Conservation (phyloP, 1,139 yeast species). For the Suzukiozyma palmioleophila region DNA sequence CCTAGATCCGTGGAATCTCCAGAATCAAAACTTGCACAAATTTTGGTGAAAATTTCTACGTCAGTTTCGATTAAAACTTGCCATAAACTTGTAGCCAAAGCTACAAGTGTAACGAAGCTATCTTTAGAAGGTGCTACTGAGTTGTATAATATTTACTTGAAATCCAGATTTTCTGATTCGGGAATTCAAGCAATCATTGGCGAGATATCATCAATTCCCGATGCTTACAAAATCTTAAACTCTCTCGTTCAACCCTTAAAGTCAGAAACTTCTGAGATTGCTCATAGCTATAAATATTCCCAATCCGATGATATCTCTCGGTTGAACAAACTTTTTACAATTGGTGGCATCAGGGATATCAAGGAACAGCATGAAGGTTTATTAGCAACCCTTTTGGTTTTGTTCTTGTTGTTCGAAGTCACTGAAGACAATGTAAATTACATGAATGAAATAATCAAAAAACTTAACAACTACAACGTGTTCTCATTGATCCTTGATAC, state of each 20-base stretch:
- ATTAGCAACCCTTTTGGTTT: conserved; percentile 21
- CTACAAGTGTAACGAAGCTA: conserved; percentile 11
- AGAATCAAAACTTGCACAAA: conserved; percentile 17
- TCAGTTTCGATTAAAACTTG: conserved; percentile 26
- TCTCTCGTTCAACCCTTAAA: conserved; percentile 14
- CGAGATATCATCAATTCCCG: conserved; percentile 22
- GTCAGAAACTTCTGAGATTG: conserved; percentile 3
- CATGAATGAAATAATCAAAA: conserved; percentile 22
- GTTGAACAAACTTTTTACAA: conserved; percentile 19
- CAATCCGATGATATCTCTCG: conserved; percentile 11
- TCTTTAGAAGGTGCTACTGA: conserved; percentile 15
- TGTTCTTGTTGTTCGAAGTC: conserved; percentile 29
- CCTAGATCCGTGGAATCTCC: conserved; percentile 10
- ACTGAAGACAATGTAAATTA: conserved; percentile 24
- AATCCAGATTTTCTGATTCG: conserved; percentile 20
- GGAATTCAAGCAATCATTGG: conserved; percentile 18
- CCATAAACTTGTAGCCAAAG: conserved; percentile 17
- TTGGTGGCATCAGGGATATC: conserved; percentile 24
- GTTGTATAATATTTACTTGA: conserved; percentile 20
- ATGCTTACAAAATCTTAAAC: conserved; percentile 21
- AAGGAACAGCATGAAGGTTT: conserved; percentile 22
- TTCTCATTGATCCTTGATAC: conserved; percentile 26
- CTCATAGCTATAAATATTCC: conserved; percentile 1
- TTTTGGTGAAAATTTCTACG: conserved; percentile 19
- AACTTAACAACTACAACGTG: conserved; percentile 21